Evolutionary conservation across 257 asterid species (phyloP), one percentile per base, ranked within the genome.

Genomic region (Penstemon eatonii): DNA sequence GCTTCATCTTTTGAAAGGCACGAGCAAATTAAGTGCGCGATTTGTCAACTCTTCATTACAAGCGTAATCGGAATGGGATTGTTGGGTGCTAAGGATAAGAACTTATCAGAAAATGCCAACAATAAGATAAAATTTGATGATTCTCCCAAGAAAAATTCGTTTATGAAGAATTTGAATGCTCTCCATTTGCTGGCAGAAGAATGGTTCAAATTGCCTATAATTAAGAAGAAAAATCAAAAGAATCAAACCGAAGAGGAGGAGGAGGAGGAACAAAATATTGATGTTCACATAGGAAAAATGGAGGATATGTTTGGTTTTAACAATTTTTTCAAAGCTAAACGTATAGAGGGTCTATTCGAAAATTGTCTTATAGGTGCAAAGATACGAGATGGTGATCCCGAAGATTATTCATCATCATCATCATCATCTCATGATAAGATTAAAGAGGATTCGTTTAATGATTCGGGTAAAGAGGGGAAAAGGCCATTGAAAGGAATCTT

Each of bases 1-100:
- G 86, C 92, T 6, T 83, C 95, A 1, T 85, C 97, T 42, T 87
- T 84, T 0, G 87, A 84, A 83, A 81, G 91, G 68, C 94, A 92
- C 7, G 95, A 86, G 60, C 89, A 80, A 65, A 81, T 92, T 2
- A 92, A 90, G 70, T 78, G 83, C 12, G 84, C 89, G 1, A 90
- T 92, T 56, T 90, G 96, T 73, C 95, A 84, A 78, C 91, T 90
- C 10, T 90, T 92, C 43, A 76, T 92, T 46, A 82, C 94, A 0
- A 85, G 74, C n/a, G 78, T 85, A 3, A 89, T 89, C 5, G 96
- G 88, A 4, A 80, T 87, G 81, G 79, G 87, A 11, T 39, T 92
- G 60, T 56, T 86, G 64, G 76, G 82, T 1, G 73, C 63, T 3
- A 57, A 56, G 63, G 83, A 80, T 18, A 82, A n/a, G 78, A 10